Base-by-base conservation (phyloP, 2,329 filamentous ascomycete genomes). In the Cadophora luteo-olivacea region DNA sequence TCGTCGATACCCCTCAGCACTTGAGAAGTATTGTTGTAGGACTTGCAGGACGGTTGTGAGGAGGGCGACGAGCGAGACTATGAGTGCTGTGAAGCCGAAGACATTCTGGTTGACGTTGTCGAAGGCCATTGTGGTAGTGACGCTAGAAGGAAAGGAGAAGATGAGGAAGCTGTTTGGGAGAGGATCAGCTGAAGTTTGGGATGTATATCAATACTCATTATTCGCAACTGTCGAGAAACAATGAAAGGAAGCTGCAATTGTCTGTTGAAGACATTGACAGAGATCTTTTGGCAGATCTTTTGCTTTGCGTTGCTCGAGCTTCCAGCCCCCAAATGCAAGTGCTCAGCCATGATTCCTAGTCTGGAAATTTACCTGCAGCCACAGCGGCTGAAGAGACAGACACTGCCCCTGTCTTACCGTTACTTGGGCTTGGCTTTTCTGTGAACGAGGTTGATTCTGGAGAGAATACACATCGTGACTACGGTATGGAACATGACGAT, bases 11-110 rank as follows among this genome's bases (percentile, higher is more conserved):
- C 79, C 79, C 63, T 80, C 79, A 14, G 79, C 79, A 60, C 78
- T 80, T 29, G 78, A 79, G 63, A 79, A 78, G 60, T 80, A 79
- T 62, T 80, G 79, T 55, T 79, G 77, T 9, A 79, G 70, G 32
- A 80, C 74, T 65, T 80, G 76, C 19, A 78, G 62, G 52, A 75
- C 70, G 2, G 76, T 77, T 1, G 76, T 76, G 25, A 78, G 33
- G 9, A 81, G 74, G 24, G 79, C 78, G 29, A 80, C 74, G 3
- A 80, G 70, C 12, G 79, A 76, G 25, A 80, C 74, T 33, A 78
- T 60, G 41, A 81, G 73, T n/a, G 79, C 79, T 38, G 74, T 70
- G 16, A 78, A 67, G 9, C 72, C 75, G 48, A 77, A 72, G 48
- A 75, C 62, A 70, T 78, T 77, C 61, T 77, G 75, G 45, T 67